Conservation (phyloP, 495 filamentous ascomycete genomes). For the Aspergillus sclerotioniger region DNA sequence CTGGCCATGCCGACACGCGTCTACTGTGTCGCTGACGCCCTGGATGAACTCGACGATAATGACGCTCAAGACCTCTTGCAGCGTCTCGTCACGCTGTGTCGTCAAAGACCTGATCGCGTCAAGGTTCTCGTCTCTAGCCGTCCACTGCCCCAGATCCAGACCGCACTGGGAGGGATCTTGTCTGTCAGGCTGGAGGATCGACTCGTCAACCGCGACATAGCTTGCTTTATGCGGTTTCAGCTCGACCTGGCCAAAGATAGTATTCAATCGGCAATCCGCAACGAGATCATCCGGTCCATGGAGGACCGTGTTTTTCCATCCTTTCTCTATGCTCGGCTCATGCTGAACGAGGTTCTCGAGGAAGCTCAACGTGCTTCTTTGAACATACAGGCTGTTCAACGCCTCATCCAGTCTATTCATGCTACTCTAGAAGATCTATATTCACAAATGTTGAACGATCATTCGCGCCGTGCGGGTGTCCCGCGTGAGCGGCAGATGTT, state of each 20-base stretch:
- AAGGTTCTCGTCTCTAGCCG: slow-evolving; percentile 48
- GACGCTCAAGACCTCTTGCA: slow-evolving; percentile 32
- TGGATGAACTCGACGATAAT: slow-evolving; percentile 46
- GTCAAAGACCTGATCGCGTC: slow-evolving; percentile 30
- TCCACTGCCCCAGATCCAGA: slow-evolving; percentile 18
- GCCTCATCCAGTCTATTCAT: neutral
- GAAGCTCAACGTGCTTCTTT: neutral
- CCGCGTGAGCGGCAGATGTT: slow-evolving; percentile 39
- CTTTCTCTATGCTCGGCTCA: slow-evolving; percentile 45
- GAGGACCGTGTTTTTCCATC: slow-evolving; percentile 2
- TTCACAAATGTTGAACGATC: slow-evolving; percentile 1
- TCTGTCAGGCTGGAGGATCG: slow-evolving; percentile 33
- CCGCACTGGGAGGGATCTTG: slow-evolving; percentile 12
- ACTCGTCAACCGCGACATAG: slow-evolving; percentile 14
- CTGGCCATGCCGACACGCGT: slow-evolving; percentile 28
- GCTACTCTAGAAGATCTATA: neutral
- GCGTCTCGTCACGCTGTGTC: slow-evolving; percentile 29
- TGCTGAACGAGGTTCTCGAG: slow-evolving; percentile 37
- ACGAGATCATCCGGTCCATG: neutral
- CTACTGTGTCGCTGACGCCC: slow-evolving; percentile 48
- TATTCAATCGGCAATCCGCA: neutral
- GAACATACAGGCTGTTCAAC: neutral
- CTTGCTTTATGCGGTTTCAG: neutral
- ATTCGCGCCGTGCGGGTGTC: slow-evolving; percentile 17
- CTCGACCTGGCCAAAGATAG: neutral